A percentile compares a stretch with the other conserved stretches of the same genome.
Conservation (phyloP, 1,284 basidiomycete species). For the Irpex sp. region DNA sequence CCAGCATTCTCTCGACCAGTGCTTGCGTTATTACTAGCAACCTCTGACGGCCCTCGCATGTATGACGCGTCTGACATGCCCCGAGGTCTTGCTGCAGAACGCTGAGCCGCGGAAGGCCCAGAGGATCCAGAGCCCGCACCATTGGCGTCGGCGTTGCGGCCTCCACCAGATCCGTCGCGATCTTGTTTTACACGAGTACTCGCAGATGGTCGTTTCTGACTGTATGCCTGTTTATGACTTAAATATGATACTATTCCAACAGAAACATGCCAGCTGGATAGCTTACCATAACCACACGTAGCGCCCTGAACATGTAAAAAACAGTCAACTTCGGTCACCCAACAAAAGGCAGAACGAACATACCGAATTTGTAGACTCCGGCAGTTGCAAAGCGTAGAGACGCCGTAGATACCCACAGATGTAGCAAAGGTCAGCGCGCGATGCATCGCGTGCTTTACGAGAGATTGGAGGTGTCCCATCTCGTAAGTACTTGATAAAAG, state of each 20-base stretch:
- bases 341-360: constrained; percentile 24
- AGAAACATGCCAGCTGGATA: constrained; percentile 9
- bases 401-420: constrained; percentile 89
- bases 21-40: constrained; percentile 7
- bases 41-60: constrained; percentile 22
- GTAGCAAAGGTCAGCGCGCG: constrained; percentile 78
- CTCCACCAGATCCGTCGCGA: constrained; percentile 34
- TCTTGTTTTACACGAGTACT: constrained; percentile 42
- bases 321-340: not conserved
- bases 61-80: constrained; percentile 45
- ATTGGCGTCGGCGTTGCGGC: constrained; percentile 21
- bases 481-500: constrained; percentile 84
- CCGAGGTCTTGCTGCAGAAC: constrained; percentile 39
- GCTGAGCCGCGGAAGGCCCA: constrained; percentile 6
- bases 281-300: constrained; percentile 32
- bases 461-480: constrained; percentile 68
- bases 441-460: constrained; percentile 93
- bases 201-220: constrained; percentile 56
- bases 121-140: constrained; percentile 19
- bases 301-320: constrained; percentile 19
- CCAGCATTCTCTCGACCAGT: constrained; percentile 17
- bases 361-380: constrained; percentile 85
- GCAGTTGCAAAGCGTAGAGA: constrained; percentile 87
- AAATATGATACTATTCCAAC: constrained; percentile 14
- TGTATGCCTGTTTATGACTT: constrained; percentile 22